Evolutionary conservation across 371 early-diverging fungal genomes (phyloP), one percentile per base, ranked within the genome.

Genomic region (Mortierella sp.): DNA sequence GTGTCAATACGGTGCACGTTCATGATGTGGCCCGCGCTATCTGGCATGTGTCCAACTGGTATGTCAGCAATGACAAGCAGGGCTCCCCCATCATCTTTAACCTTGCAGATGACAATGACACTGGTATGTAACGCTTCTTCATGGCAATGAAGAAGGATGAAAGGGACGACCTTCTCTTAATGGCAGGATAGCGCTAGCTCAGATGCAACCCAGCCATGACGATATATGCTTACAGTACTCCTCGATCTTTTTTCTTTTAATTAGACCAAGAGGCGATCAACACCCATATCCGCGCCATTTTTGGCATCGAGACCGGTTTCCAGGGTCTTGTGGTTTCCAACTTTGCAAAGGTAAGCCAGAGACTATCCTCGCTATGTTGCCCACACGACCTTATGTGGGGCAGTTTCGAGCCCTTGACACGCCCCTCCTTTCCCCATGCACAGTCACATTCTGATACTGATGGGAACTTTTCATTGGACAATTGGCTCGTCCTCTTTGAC

Each of bases 1-100:
- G 92, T 72, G 87, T 97, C 70, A 96, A 95, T 82, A 97, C 97
- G 0, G 96, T 98, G 12, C 98, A 98, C 83, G 96, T 95, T 2
- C 37, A 72, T 3, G 98, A 98, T 80, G 96, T 96, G 6, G 87
- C 86, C 1, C 83, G 90, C 23, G 97, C 96, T 4, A 83, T 92
- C 50, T 91, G 95, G 90, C 87, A 89, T 51, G 76, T 91, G 51
- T 86, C 84, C 66, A 85, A 69, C 67, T 92, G 86, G 91, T 88
- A 86, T 68, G 56, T 69, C 56, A 82, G 84, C 57, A 82, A 68
- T 62, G 64, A 30, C 29, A 87, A 85, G 68, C 56, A 51, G 9
- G 79, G 82, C 26, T 48, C 72, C 16, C 23, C 72, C 23, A 68
- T 74, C 16, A 56, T 91, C 44, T 95, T 92, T 72, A 96, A 97